Percentiles rank a stretch among this genome's conserved stretches.
Evolutionary conservation across 2,329 filamentous ascomycete genomes (phyloP).

Genomic region (Phaeosphaeriaceae sp.): DNA sequence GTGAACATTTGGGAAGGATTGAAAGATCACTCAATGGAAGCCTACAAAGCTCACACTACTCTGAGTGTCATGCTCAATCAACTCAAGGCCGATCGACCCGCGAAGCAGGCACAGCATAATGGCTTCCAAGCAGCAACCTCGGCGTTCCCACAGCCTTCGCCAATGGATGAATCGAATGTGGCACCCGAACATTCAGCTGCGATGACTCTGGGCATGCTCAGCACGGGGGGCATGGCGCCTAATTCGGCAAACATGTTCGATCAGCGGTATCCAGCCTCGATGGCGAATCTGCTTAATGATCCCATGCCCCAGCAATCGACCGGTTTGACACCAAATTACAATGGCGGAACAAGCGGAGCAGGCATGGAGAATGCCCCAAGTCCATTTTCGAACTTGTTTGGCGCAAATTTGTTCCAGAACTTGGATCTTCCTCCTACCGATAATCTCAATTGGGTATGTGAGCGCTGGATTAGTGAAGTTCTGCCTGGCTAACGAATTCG

Average conservation of each 20-base stretch:
- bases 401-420: conserved; percentile 56
- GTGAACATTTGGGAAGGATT: conserved; percentile 81
- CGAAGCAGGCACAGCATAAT: conserved; percentile 30
- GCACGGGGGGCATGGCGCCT: conserved; percentile 66
- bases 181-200: conserved; percentile 69
- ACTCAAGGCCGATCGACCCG: conserved; percentile 62
- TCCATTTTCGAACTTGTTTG: conserved; percentile 64
- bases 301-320: conserved; percentile 38
- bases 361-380: conserved; percentile 52
- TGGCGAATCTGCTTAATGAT: conserved; percentile 48
- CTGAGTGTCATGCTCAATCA: conserved; percentile 87
- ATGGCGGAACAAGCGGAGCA: conserved; percentile 40
- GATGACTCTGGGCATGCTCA: conserved; percentile 74
- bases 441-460: conserved; percentile 70
- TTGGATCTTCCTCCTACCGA: conserved; percentile 58
- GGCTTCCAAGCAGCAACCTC: conserved; percentile 41
- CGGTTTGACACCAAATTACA: conserved; percentile 43
- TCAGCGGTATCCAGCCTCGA: conserved; percentile 47
- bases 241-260: conserved; percentile 53
- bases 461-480: neutral
- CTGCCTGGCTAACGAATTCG: conserved; percentile 10
- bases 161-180: conserved; percentile 62
- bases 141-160: conserved; percentile 34
- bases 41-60: conserved; percentile 82
- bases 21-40: conserved; percentile 82